Evolutionary conservation across 257 asterid genomes (phyloP).

Genomic region (Schizonepeta tenuifolia): DNA sequence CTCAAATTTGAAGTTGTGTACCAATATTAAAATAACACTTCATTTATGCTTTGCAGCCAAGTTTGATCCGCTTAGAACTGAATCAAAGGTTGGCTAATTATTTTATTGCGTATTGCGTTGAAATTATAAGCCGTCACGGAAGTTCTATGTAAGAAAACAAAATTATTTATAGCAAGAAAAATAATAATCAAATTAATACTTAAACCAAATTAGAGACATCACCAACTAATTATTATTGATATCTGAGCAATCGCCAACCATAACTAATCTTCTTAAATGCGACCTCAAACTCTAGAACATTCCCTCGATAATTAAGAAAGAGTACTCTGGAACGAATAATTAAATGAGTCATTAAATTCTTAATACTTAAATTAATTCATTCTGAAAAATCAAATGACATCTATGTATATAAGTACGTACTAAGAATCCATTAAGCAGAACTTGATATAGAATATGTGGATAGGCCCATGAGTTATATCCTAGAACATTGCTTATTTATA

Average conservation of each 20-base stretch:
- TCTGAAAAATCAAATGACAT: neutral
- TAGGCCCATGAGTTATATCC: too few species aligned
- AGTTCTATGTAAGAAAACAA: neutral
- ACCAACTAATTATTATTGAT: neutral
- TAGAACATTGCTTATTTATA: too few species aligned
- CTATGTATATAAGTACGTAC: too few species aligned
- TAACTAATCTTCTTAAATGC: neutral
- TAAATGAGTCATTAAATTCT: neutral
- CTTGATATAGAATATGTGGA: too few species aligned
- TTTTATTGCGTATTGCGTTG: neutral
- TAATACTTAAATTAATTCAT: neutral
- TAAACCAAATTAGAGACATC: neutral
- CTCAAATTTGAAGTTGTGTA: neutral
- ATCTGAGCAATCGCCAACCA: neutral
- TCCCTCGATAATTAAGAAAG: neutral
- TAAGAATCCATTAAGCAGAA: neutral
- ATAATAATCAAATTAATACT: too few species aligned
- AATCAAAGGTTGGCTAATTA: neutral
- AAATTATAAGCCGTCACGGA: slow-evolving; percentile 20
- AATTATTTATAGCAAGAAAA: neutral
- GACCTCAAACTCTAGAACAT: neutral
- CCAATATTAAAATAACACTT: neutral
- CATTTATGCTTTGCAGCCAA: neutral
- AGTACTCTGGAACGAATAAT: neutral
- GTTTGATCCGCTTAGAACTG: neutral